These are phyloP conservation scores for Triticum turgidum DNA, from an alignment of 176 grass and related monocot genomes.

Conservation along the genomic window DNA sequence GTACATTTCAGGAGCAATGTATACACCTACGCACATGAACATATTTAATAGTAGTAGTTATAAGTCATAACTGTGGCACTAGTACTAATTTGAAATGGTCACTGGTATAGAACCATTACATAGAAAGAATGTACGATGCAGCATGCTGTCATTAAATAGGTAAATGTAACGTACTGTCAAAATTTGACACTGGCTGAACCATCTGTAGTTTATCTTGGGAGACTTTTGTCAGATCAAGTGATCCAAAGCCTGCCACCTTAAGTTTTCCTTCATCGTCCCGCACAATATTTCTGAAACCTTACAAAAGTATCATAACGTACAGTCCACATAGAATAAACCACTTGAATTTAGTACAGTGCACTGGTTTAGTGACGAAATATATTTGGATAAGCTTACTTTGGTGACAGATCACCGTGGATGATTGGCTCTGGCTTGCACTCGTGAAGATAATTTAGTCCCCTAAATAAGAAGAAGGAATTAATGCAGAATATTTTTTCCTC, in stretches of 20 bases:
- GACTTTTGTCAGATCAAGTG: slow-evolving; percentile 59
- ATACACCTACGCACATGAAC: slow-evolving; percentile 50
- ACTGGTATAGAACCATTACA: not conserved
- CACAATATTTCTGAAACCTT: slow-evolving; percentile 98
- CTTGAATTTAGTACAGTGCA: slow-evolving; percentile 29
- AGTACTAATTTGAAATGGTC: not conserved
- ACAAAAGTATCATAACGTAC: slow-evolving; percentile 69
- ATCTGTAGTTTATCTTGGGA: slow-evolving; percentile 66
- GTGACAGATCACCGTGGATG: slow-evolving; percentile 74
- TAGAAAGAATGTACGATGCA: slow-evolving; percentile 8
- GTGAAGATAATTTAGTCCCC: slow-evolving; percentile 97
- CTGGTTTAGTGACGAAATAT: slow-evolving; percentile 20
- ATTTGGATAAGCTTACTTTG: slow-evolving; percentile 76
- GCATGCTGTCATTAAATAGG: slow-evolving; percentile 5
- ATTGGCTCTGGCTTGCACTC: slow-evolving; percentile 94
- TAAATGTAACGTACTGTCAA: slow-evolving; percentile 64
- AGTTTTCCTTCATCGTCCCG: slow-evolving; percentile 84
- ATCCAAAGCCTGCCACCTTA: slow-evolving; percentile 88
- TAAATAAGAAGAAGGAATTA: slow-evolving; percentile 35
- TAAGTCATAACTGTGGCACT: slow-evolving; percentile 1
- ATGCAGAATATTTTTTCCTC: not conserved
- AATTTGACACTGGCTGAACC: slow-evolving; percentile 38
- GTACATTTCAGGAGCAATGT: slow-evolving; percentile 83
- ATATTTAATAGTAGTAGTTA: not conserved
- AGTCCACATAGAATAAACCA: slow-evolving; percentile 39